A percentile compares a stretch with the other conserved stretches of the same genome.
Conservation (phyloP, 306 rosid genomes). For the Heteromeles arbutifolia region DNA sequence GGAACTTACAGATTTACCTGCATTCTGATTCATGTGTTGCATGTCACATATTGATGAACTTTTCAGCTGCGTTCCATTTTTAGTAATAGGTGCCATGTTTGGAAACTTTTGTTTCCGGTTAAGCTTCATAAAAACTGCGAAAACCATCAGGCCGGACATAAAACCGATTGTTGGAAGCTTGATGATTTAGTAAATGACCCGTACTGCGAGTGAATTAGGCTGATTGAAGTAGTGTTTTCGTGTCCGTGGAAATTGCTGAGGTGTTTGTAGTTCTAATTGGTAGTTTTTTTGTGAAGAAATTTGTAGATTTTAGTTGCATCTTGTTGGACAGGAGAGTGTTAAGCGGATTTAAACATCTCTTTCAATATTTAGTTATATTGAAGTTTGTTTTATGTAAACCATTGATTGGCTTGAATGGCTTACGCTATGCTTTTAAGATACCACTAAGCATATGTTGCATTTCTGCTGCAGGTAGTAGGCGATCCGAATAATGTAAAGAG, state of each 20-base stretch:
- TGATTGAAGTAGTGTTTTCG: background rate
- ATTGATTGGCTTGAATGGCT: background rate
- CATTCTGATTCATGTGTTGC: slow-evolving; percentile 32
- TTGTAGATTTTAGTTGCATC: background rate
- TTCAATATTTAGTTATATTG: no score
- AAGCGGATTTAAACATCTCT: background rate
- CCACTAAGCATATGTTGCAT: background rate
- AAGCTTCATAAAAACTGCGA: slow-evolving; percentile 15
- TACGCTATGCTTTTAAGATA: background rate
- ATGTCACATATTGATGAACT: slow-evolving; percentile 14
- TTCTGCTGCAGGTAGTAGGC: slow-evolving; percentile 72
- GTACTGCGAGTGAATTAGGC: background rate
- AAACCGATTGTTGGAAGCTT: slow-evolving; percentile 9
- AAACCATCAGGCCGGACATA: slow-evolving; percentile 1
- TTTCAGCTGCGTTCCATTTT: background rate
- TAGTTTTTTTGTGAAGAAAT: background rate
- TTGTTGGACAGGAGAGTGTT: background rate
- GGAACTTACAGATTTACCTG: slow-evolving; percentile 15
- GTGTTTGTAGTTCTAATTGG: background rate
- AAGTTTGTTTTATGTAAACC: background rate
- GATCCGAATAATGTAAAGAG: slow-evolving; percentile 66
- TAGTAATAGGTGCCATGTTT: background rate
- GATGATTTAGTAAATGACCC: background rate
- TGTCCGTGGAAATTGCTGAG: background rate
- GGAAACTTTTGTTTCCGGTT: background rate